phyloP scores from a whole-genome alignment of 306 rosid species.

The Glycyrrhiza uralensis region DNA sequence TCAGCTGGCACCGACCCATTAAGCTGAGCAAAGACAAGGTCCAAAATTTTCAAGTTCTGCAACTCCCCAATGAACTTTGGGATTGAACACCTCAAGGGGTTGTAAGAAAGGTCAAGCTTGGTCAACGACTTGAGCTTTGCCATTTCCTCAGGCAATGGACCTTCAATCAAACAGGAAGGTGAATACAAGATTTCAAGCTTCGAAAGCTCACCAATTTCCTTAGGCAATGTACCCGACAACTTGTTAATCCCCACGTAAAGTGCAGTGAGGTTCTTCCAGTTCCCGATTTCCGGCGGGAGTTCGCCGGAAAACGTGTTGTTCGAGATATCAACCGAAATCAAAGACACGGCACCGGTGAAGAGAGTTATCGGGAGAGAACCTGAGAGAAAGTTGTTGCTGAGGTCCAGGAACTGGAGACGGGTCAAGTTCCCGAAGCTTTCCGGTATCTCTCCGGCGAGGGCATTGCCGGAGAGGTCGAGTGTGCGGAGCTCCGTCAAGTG shows the following conservation, averaged over 20 bases:
- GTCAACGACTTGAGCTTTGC: slow-evolving; percentile 50
- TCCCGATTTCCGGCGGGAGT: slow-evolving; percentile 63
- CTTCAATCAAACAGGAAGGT: slow-evolving; percentile 66
- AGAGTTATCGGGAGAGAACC: slow-evolving; percentile 67
- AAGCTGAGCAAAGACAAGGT: slow-evolving; percentile 64
- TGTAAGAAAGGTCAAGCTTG: slow-evolving; percentile 80
- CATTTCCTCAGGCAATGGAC: slow-evolving; percentile 84
- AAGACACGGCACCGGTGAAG: slow-evolving; percentile 50
- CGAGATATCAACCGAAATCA: slow-evolving; percentile 72
- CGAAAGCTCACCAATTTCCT: slow-evolving; percentile 65
- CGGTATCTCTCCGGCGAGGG: slow-evolving; percentile 59
- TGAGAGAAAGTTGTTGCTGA: slow-evolving; percentile 66
- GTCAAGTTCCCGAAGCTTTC: slow-evolving; percentile 62
- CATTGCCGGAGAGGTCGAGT: slow-evolving; percentile 71
- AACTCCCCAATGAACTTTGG: slow-evolving; percentile 76
- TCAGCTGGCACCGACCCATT: slow-evolving; percentile 79
- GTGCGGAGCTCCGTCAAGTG: slow-evolving; percentile 34
- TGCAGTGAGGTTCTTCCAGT: slow-evolving; percentile 59
- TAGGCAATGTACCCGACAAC: slow-evolving; percentile 70
- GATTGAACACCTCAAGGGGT: slow-evolving; percentile 79
- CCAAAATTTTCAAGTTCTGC: slow-evolving; percentile 50
- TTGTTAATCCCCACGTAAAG: slow-evolving; percentile 65
- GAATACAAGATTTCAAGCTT: slow-evolving; percentile 54
- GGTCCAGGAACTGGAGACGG: slow-evolving; percentile 56
- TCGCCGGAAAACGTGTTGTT: slow-evolving; percentile 79